phyloP scores from a whole-genome alignment of 768 basidiomycete genomes.

The Suillus americanus region DNA sequence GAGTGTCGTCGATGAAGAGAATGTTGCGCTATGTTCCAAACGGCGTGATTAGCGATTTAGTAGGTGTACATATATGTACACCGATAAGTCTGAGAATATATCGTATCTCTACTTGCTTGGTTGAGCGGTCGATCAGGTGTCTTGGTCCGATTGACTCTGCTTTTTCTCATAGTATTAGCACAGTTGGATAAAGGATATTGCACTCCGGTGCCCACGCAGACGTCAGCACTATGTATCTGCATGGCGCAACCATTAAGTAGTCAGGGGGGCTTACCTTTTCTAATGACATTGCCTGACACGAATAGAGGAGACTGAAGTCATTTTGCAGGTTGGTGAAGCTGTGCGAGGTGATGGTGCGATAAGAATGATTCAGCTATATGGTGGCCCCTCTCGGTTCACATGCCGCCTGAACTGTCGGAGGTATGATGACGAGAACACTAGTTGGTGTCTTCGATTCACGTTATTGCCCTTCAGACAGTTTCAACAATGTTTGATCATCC shows the following conservation, averaged over 20 bases:
- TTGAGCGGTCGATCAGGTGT: background rate
- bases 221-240: background rate
- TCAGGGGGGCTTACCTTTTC: background rate
- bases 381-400: background rate
- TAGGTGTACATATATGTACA: background rate
- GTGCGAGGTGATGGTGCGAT: background rate
- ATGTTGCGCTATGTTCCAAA: background rate
- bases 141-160: background rate
- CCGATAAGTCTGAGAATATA: background rate
- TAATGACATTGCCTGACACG: background rate
- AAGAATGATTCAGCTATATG: background rate
- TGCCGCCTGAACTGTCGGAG: background rate
- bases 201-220: background rate
- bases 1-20: background rate
- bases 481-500: background rate
- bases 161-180: background rate
- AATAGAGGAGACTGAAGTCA: background rate
- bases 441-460: background rate
- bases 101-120: background rate
- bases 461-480: background rate
- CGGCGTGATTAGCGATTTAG: background rate
- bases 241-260: background rate
- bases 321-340: background rate
- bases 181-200: background rate
- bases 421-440: background rate